phyloP scores from a whole-genome alignment of 805 yeast species.

The Grigorovia yakushimaensis region DNA sequence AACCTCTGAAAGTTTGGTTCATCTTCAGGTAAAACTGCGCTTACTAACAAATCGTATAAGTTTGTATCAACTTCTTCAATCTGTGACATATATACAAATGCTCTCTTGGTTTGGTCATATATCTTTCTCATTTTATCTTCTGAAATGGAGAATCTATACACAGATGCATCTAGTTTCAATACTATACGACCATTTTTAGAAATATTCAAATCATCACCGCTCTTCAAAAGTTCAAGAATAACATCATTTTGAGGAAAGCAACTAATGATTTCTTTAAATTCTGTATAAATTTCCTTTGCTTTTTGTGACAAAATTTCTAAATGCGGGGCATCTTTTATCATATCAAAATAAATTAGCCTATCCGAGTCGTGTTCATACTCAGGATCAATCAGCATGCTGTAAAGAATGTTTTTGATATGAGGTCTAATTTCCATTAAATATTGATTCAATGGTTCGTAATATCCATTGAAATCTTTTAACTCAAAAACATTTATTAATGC shows the following conservation, averaged over 20 bases:
- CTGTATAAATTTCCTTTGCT: constrained; percentile 34
- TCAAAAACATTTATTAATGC: constrained; percentile 22
- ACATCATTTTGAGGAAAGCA: constrained; percentile 46
- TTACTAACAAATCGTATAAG: constrained; percentile 41
- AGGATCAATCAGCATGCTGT: constrained; percentile 21
- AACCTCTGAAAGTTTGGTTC: constrained; percentile 55
- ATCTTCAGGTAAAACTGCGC: constrained; percentile 37
- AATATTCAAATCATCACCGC: constrained; percentile 32
- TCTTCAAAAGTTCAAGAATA: constrained; percentile 36
- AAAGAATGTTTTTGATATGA: constrained; percentile 19
- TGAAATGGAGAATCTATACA: constrained; percentile 34
- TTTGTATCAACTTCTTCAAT: constrained; percentile 63
- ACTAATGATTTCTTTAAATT: constrained; percentile 35
- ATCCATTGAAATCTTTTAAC: constrained; percentile 20
- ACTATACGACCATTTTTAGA: constrained; percentile 28
- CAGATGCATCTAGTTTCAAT: constrained; percentile 50
- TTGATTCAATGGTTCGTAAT: constrained; percentile 26
- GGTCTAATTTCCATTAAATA: constrained; percentile 24
- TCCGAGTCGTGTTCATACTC: constrained; percentile 24
- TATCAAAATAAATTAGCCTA: constrained; percentile 23
- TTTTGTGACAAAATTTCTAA: constrained; percentile 21
- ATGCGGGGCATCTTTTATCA: constrained; percentile 15
- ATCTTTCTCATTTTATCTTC: constrained; percentile 52
- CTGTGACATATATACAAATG: constrained; percentile 70
- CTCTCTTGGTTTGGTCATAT: constrained; percentile 70